Base-by-base conservation (phyloP, 2,329 filamentous ascomycete species). In the Cladosporium halotolerans region DNA sequence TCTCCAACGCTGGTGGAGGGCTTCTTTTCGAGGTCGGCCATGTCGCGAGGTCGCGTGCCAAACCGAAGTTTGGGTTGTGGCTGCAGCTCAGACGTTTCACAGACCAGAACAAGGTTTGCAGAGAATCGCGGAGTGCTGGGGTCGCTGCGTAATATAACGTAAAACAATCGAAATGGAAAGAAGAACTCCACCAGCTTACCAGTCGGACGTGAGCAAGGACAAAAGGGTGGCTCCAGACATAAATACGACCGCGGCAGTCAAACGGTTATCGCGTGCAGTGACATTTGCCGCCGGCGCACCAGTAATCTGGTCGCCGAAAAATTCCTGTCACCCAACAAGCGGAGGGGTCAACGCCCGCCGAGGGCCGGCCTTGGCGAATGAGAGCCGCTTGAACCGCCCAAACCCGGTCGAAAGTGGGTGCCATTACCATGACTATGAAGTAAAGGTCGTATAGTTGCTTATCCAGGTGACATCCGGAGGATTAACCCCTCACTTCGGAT, bases 11-110 rank as follows among this genome's bases (percentile, higher is more conserved):
- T 42, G 14, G 41, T n/a, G 18, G 48, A 43, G 31, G 48, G 48
- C 13, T 51, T 51, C 48, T 51, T 51, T n/a, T 51, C 48, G n/a
- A 28, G 34, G 48, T 51, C 48, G 39, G 48, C 48, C 48, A 51
- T 51, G 48, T 36, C 31, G 31, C 11, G 38, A 49, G 39, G 40
- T 51, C 48, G 48, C 33, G 48, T 44, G 48, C 32, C 32, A 32
- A 19, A 13, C 40, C 40, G 32, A 38, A 44, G 40, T 38, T 10
- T 38, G 13, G 16, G 44, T 13, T 44, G 18, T 23, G 31, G 40
- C 48, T 38, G 39, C 48, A 51, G 48, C 40, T 51, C 40, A 51
- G 48, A 51, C 48, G 48, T 51, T 51, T 44, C 14, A 38, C 34
- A 38, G 39, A 34, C 23, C 23, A 51, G 19, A 14, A 51, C 40